These are phyloP conservation scores for Neurospora sp. DNA, from an alignment of 495 filamentous ascomycete species.

Conservation along the genomic window DNA sequence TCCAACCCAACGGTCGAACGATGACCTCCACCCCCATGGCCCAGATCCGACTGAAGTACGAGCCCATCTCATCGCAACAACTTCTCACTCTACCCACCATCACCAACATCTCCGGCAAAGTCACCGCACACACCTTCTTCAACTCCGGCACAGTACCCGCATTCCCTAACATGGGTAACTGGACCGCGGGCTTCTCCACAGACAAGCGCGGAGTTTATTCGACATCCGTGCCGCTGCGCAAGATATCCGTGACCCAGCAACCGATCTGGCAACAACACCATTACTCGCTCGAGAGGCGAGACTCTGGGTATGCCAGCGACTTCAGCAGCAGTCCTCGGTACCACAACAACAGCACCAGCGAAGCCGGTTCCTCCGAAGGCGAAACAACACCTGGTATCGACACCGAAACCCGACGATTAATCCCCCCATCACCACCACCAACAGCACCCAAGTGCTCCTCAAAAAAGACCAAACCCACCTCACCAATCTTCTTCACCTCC, in stretches of 20 bases:
- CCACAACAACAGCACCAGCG: slow-evolving; percentile 15
- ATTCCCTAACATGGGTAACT: slow-evolving; percentile 51
- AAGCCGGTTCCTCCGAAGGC: background rate
- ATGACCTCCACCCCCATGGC: slow-evolving; percentile 46
- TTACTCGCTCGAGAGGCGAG: slow-evolving; percentile 36
- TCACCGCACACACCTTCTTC: slow-evolving; percentile 69
- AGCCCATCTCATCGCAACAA: slow-evolving; percentile 43
- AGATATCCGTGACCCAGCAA: slow-evolving; percentile 47
- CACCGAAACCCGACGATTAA: background rate
- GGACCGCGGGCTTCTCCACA: slow-evolving; percentile 33
- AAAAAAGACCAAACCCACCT: background rate
- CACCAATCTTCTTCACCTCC: slow-evolving; percentile 49
- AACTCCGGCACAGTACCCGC: slow-evolving; percentile 30
- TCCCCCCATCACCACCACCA: slow-evolving; percentile 1
- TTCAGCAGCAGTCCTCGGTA: background rate
- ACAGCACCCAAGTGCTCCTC: background rate
- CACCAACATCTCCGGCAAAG: slow-evolving; percentile 54
- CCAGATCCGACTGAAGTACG: slow-evolving; percentile 60
- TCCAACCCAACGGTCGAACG: slow-evolving; percentile 38
- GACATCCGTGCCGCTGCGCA: slow-evolving; percentile 52
- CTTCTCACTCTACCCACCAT: slow-evolving; percentile 55
- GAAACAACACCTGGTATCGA: slow-evolving; percentile 1
- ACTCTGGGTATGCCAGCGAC: slow-evolving; percentile 44
- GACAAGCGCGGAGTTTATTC: slow-evolving; percentile 54
- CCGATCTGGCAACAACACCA: slow-evolving; percentile 56